Conservation (phyloP, 768 basidiomycete genomes). For the Tephrocybe sp. region DNA sequence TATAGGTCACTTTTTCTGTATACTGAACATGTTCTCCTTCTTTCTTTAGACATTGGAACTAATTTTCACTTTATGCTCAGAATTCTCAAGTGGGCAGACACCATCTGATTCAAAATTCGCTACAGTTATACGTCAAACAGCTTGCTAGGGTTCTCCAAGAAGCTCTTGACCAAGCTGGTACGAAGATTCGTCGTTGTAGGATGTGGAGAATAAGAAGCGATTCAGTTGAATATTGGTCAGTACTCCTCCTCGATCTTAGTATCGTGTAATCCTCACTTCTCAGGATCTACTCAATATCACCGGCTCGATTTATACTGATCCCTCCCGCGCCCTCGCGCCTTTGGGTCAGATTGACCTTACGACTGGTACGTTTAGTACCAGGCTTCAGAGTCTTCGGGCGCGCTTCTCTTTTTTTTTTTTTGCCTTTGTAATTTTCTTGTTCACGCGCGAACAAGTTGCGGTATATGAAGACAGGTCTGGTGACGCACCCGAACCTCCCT, state of each 20-base stretch:
- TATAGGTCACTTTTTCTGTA: slow-evolving; percentile 67
- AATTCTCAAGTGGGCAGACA: slow-evolving; percentile 39
- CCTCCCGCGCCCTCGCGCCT: slow-evolving; percentile 55
- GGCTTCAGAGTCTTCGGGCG: slow-evolving; percentile 46
- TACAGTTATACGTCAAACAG: slow-evolving; percentile 48
- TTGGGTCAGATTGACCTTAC: slow-evolving; percentile 47
- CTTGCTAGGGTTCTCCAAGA: slow-evolving; percentile 42
- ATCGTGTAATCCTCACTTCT: too few species aligned
- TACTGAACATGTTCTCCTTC: slow-evolving; percentile 35
- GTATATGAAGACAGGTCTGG: slow-evolving; percentile 33
- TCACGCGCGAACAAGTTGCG: neutral
- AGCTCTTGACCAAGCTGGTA: slow-evolving; percentile 37
- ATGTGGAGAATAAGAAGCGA: slow-evolving; percentile 57
- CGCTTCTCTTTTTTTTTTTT: slow-evolving; percentile 9
- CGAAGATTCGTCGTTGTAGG: slow-evolving; percentile 53
- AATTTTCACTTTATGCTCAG: slow-evolving; percentile 19
- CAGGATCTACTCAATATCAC: slow-evolving; percentile 47
- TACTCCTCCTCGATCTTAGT: neutral
- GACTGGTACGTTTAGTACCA: slow-evolving; percentile 26
- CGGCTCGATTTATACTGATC: slow-evolving; percentile 64
- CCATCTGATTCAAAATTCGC: neutral
- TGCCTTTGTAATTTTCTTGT: too few species aligned
- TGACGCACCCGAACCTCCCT: slow-evolving; percentile 44
- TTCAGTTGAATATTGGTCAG: slow-evolving; percentile 49
- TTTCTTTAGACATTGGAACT: neutral